These are phyloP conservation scores for Alternaria arbusti DNA, from an alignment of 2,329 filamentous ascomycete genomes.

Conservation along the genomic window DNA sequence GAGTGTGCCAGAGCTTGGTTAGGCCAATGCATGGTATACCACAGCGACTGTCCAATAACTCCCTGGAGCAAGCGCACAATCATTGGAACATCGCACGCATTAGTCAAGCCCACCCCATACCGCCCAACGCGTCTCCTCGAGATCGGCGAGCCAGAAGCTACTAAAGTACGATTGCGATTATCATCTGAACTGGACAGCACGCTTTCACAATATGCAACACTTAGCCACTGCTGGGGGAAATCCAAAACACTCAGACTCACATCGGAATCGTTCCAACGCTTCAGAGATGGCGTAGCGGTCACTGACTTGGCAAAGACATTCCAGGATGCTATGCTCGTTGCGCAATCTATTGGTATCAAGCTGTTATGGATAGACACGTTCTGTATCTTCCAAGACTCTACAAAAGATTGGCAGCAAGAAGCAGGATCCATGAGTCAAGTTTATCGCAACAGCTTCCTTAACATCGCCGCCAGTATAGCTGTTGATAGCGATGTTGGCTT, in stretches of 20 bases:
- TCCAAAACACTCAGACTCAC: not conserved
- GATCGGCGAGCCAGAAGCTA: not conserved
- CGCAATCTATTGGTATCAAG: not conserved
- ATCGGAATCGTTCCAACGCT: not conserved
- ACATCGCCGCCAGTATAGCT: not conserved
- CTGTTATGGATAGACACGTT: not conserved
- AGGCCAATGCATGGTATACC: not conserved
- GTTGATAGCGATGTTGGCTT: not conserved
- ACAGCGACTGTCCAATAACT: not conserved
- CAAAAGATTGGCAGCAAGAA: not conserved
- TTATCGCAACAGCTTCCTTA: not conserved
- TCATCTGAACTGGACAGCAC: not conserved
- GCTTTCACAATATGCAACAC: not conserved
- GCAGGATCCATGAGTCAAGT: not conserved
- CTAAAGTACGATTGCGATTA: not conserved
- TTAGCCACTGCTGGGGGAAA: slow-evolving; percentile 1
- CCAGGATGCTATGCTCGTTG: not conserved
- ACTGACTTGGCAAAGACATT: not conserved
- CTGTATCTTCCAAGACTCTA: not conserved
- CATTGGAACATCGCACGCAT: not conserved
- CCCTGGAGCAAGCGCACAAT: not conserved
- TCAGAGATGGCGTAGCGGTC: not conserved
- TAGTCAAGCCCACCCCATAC: not conserved
- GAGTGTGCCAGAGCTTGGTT: not conserved
- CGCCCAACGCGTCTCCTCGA: not conserved